phyloP scores from a whole-genome alignment of 345 rosid species.

The Eucalyptus rudis region DNA sequence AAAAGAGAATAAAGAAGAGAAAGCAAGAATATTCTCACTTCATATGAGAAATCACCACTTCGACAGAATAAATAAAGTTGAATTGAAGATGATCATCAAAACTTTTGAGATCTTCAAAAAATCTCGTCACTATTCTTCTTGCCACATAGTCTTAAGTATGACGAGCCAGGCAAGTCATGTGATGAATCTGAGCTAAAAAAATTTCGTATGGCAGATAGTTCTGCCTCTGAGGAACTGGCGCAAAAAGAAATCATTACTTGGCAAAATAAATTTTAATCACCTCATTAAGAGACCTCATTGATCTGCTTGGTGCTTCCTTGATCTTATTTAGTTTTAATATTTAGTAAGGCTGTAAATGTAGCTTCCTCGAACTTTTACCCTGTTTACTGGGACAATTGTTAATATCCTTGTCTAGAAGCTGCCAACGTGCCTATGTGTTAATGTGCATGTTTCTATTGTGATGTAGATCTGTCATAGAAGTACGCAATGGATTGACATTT shows the following conservation, averaged over 20 bases:
- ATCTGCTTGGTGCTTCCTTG: background rate
- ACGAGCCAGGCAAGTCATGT: background rate
- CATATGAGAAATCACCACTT: background rate
- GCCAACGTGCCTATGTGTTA: background rate
- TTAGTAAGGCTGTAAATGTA: background rate
- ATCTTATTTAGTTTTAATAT: background rate
- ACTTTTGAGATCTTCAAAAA: background rate
- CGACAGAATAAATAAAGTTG: background rate
- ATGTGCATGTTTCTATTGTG: background rate
- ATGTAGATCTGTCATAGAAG: constrained; percentile 90
- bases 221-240: background rate
- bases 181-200: background rate
- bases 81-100: background rate
- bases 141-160: background rate
- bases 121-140: background rate
- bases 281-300: background rate
- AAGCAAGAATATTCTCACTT: background rate
- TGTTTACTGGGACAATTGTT: background rate
- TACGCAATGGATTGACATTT: constrained; percentile 90
- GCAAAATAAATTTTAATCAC: background rate
- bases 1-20: background rate
- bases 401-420: background rate
- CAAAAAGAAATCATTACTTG: background rate
- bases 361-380: background rate
- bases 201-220: background rate